phyloP scores from a whole-genome alignment of 345 rosid genomes.

The Streptanthus diversifolius region DNA sequence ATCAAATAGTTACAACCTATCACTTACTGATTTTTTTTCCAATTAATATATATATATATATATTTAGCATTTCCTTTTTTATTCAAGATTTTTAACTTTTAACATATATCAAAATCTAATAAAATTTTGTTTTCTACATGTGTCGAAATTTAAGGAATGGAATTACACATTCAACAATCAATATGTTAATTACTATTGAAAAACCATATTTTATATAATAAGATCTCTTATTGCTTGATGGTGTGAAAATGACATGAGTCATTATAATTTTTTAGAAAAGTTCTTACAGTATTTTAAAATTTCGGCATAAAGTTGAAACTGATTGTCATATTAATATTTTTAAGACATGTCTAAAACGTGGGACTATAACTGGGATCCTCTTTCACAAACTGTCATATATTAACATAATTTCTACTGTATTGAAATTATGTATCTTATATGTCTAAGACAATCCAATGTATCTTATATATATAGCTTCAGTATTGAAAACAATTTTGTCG shows the following conservation, averaged over 20 bases:
- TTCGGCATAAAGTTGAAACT: conserved; percentile 13
- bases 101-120: too few species aligned
- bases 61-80: too few species aligned
- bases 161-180: too few species aligned
- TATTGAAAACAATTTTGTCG: conserved; percentile 15
- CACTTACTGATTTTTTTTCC: background rate
- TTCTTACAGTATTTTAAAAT: background rate
- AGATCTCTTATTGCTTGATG: background rate
- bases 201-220: too few species aligned
- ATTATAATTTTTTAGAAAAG: background rate
- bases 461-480: background rate
- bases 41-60: too few species aligned
- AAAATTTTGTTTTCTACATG: too few species aligned
- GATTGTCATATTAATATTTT: background rate
- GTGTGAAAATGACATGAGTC: background rate
- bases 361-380: background rate
- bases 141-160: too few species aligned
- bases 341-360: conserved; percentile 30
- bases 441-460: conserved; percentile 2
- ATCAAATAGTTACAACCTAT: background rate
- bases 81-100: too few species aligned
- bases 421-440: too few species aligned
- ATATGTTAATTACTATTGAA: too few species aligned
- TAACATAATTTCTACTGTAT: background rate
- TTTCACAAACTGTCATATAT: conserved; percentile 1